Conservation (phyloP, 768 basidiomycete species). For the Kwoniella bestiolae region DNA sequence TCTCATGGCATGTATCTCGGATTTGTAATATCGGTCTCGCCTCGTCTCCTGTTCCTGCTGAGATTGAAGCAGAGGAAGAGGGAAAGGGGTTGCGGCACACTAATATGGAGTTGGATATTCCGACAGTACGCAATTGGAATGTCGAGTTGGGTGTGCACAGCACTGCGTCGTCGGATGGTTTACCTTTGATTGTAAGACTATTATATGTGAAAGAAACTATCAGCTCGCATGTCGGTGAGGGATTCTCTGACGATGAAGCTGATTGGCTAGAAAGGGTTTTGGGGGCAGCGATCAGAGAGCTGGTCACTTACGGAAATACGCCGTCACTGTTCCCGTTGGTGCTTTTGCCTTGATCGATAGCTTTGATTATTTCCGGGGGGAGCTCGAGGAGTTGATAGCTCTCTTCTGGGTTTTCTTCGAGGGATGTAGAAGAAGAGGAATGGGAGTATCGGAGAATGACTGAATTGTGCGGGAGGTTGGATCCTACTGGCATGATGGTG, state of each 20-base stretch:
- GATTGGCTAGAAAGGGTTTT: too few relatives aligned
- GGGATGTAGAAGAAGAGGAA: neutral
- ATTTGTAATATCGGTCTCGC: conserved; percentile 63
- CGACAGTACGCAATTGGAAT: conserved; percentile 80
- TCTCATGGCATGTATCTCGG: conserved; percentile 77
- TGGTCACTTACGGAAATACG: conserved; percentile 37
- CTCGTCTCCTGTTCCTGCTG: neutral
- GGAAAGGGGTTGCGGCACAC: conserved; percentile 63
- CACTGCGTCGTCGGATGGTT: conserved; percentile 81
- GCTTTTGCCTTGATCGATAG: conserved; percentile 41
- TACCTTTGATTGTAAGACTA: conserved; percentile 80
- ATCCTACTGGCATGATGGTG: conserved; percentile 5
- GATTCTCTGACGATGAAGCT: too few relatives aligned
- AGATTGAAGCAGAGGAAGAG: conserved; percentile 12
- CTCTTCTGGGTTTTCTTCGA: conserved; percentile 33
- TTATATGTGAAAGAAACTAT: neutral
- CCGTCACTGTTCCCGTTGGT: neutral
- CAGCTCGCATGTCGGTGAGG: too few relatives aligned
- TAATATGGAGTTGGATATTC: conserved; percentile 82
- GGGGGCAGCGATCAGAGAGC: neutral
- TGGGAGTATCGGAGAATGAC: conserved; percentile 1
- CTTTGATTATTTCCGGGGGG: conserved; percentile 52
- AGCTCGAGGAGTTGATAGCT: conserved; percentile 56
- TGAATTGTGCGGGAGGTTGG: neutral
- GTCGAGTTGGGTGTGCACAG: conserved; percentile 82